Base-by-base conservation (phyloP, 345 rosid species). In the Linum tenue region DNA sequence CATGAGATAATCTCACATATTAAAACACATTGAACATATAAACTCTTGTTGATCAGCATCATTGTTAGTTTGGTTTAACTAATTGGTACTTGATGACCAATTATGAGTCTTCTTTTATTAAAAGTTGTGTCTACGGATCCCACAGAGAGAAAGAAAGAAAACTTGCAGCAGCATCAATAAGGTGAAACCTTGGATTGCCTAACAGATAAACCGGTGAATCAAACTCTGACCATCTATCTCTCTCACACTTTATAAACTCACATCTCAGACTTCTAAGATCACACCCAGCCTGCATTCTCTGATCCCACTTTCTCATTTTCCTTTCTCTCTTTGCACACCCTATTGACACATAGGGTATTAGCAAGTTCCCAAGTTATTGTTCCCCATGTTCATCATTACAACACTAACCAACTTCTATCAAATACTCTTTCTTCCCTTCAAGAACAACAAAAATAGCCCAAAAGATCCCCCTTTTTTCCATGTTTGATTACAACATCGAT, bases 81-180 rank as follows among this genome's bases (percentile, higher is more conserved):
- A 22, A 22, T 1, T 22, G 1, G 1, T 22, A 22, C 31, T 22
- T 22, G 31, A 22, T 22, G 31, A 22, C 31, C 31, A 22, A 22
- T 22, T 22, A 22, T 22, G 31, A 22, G 64, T 7, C 12, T 60
- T 40, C 5, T 5, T 65, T 68, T 50, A 71, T 62, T 58, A 64
- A 71, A 71, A 44, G 42, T 31, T 53, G 42, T 8, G 63, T 38
- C 16, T 5, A 53, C 60, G 63, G 71, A 72, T 64, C 7, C 16
- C 12, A 10, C 55, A 7, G 31, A 22, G 31, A 57, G 60, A 31
- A 57, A 3, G 11, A 37, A n/a, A 17, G 8, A 5, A 57, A 12
- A 48, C 14, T 10, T 4, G 44, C 53, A 48, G 53, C 53, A 48
- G 53, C 53, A 48, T 7, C 44, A 48, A 15, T 15, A 48, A 48